Base-by-base conservation (phyloP, 805 yeast genomes). In the Saturnispora serradocipensis region DNA sequence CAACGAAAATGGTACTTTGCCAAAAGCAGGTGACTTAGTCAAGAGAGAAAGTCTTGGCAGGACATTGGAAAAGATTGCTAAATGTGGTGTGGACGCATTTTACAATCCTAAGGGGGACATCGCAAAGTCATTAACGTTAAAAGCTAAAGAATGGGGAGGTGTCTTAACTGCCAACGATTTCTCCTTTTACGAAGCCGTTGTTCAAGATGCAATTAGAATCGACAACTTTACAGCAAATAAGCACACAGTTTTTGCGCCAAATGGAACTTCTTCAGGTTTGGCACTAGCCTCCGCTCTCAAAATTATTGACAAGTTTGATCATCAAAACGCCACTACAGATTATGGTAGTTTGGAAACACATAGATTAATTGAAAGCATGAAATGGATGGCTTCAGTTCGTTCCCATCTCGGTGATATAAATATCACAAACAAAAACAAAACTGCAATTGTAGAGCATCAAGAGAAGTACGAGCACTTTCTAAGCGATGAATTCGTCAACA, bases 321-420 rank as follows among this genome's bases (percentile, higher is more conserved):
- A 49, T 1, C 70, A 66, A 43, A 57, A 56, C 11, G 49, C 51
- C 9, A 61, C 58, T 4, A 50, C 43, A 15, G 86, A 81, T 56
- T 72, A 75, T 60, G 62, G 63, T 25, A 72, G 74, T 8, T 53
- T 76, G 11, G 73, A 77, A 13, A 71, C 81, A 2, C 97, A 87
- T 60, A 73, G 86, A 51, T 62, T 88, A 7, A 70, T 88, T 10
- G 99, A 91, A 67, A 70, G 86, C 3, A 88, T 91, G 95, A 91
- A 91, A 67, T 91, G 97, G 96, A 77, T 88, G 78, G 87, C 90
- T 0, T 76, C 91, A 11, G 91, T 84, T 0, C 74, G 97, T 56
- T 80, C 90, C n/a, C 77, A 88, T 58, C 73, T 91, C 25, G 98
- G 98, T 0, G 97, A 88, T 60, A 59, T 70, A 16, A 65, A 66